phyloP scores from a whole-genome alignment of 805 yeast genomes.

The Yarrowia hollandica region DNA sequence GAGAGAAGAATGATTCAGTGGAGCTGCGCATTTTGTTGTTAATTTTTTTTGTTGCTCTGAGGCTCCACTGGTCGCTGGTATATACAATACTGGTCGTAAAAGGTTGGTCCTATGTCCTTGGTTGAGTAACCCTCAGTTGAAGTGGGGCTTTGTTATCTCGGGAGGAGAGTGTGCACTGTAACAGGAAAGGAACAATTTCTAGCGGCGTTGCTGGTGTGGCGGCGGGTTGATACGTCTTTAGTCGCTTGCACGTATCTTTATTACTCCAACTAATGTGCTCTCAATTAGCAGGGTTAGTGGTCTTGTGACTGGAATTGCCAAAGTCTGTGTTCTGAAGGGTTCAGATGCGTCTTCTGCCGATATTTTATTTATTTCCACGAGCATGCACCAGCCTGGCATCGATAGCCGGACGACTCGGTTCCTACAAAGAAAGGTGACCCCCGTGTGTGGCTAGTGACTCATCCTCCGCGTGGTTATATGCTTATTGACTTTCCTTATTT shows the following conservation, averaged over 20 bases:
- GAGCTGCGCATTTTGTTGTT: neutral
- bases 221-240: neutral
- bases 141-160: neutral
- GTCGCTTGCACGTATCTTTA: neutral
- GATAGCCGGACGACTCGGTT: slow-evolving; percentile 1
- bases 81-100: neutral
- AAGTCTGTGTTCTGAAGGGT: neutral
- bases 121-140: no score
- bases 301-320: slow-evolving; percentile 14
- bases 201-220: neutral
- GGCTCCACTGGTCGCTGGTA: neutral
- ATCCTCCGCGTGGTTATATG: neutral
- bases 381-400: neutral
- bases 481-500: neutral
- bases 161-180: neutral
- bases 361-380: slow-evolving; percentile 5
- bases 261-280: slow-evolving; percentile 1
- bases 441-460: slow-evolving; percentile 25
- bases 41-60: neutral
- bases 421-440: neutral
- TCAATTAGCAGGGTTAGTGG: neutral
- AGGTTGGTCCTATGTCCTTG: neutral
- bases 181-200: neutral
- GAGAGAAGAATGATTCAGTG: slow-evolving; percentile 22
- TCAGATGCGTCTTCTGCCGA: neutral